A percentile compares a stretch with the other conserved stretches of the same genome.
These are phyloP conservation scores for Tetraselmis chui DNA, from an alignment of 139 green algal species.

Conservation along the genomic window DNA sequence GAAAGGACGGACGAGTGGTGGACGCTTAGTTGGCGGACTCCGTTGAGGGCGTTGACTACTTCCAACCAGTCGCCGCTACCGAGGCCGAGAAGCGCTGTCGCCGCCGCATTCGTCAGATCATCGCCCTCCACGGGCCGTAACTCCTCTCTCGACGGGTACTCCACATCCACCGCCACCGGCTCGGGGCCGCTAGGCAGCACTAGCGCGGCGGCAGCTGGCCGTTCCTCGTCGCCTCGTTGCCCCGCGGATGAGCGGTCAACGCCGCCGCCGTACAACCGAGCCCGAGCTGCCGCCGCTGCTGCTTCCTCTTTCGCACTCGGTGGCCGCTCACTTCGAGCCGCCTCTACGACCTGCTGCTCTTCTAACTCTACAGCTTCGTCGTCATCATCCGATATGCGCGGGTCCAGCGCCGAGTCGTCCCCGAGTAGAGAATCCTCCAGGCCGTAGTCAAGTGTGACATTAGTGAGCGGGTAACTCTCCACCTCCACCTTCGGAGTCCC, in stretches of 20 bases:
- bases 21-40: conserved; percentile 24
- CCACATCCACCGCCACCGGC: conserved; percentile 23
- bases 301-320: conserved; percentile 30
- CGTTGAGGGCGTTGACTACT: conserved; percentile 14
- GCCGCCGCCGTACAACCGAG: conserved; percentile 14
- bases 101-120: background rate
- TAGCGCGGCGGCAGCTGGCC: no score
- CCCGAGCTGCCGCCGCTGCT: conserved; percentile 29
- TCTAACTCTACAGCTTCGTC: background rate
- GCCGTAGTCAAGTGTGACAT: background rate
- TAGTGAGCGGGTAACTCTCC: background rate
- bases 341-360: no score
- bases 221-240: background rate
- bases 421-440: no score
- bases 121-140: conserved; percentile 18
- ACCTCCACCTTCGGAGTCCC: background rate
- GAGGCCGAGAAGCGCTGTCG: conserved; percentile 5
- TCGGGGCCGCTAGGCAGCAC: conserved; percentile 36
- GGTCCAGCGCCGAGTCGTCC: no score
- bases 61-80: conserved; percentile 25
- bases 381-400: background rate
- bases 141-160: conserved; percentile 24
- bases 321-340: background rate
- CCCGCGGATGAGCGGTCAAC: no score
- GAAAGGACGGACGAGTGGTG: conserved; percentile 15